Base-by-base conservation (phyloP, 352 stramenopile genomes). In the Phytopythium vexans region DNA sequence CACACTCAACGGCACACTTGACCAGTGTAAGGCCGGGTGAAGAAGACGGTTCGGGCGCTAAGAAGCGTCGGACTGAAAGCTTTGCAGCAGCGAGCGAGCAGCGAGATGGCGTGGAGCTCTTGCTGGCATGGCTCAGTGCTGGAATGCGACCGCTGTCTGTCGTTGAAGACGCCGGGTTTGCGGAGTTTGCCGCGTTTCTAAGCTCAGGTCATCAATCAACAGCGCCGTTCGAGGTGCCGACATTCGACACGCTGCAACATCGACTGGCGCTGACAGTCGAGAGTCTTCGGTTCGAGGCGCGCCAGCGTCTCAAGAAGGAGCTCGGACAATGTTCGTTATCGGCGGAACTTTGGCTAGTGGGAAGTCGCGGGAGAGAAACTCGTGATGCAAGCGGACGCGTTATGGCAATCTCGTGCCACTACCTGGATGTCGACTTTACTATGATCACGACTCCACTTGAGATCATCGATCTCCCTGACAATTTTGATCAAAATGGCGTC, bases 91-190 rank as follows among this genome's bases (percentile, higher is more conserved):
- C 16, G 7, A 46, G 56, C 27, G 69, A 71, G 16, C 49, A 67
- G 44, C 71, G 68, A 32, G 53, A 72, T 9, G 68, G 61, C 4
- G 52, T 37, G 3, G 72, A 82, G 42, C 46, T 71, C 44, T 54
- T 82, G 6, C 21, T 79, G 36, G 64, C 64, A 35, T 82, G 72
- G 72, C 45, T 82, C 40, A 62, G 63, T n/a, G 32, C 53, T n/a
- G 64, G 53, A 31, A 51, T 77, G 46, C 65, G 72, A 5, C 53
- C 72, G 14, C 58, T 77, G 9, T 60, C 62, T 9, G 49, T 72
- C 32, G 66, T 68, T 0, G 45, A 74, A 6, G 72, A 82, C 12
- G 49, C 52, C 0, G 68, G 66, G 8, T 68, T 82, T 34, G 52
- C 42, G 10, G 60, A 54, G 3, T 74, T 78, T 35, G 54, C 64